Evolutionary conservation across 139 green algal genomes (phyloP).

Genomic region (Volvox africanus): DNA sequence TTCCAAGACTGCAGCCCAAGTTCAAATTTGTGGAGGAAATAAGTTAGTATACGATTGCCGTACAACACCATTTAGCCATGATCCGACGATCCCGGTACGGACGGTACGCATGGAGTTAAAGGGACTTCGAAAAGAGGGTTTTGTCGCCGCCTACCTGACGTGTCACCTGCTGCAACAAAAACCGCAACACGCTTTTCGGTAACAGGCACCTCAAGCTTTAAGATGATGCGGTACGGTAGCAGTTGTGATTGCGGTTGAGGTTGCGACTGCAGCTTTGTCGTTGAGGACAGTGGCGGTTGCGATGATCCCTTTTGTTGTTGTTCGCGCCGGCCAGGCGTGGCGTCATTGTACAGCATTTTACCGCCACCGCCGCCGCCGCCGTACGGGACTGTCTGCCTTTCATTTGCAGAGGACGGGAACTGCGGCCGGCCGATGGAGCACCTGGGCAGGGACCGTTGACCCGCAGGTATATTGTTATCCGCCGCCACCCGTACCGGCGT

Average conservation of each 20-base stretch:
- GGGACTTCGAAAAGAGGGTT: not conserved
- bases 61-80: too few relatives aligned
- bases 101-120: too few relatives aligned
- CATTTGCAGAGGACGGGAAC: too few relatives aligned
- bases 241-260: not conserved
- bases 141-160: not conserved
- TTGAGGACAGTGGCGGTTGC: not conserved
- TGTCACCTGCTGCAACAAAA: not conserved
- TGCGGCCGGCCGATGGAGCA: not conserved
- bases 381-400: not conserved
- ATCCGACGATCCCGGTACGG: too few relatives aligned
- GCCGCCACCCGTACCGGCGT: not conserved
- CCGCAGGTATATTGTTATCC: not conserved
- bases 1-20: too few relatives aligned
- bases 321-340: not conserved
- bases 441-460: not conserved
- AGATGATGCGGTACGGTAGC: not conserved
- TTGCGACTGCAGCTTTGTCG: too few relatives aligned
- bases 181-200: not conserved
- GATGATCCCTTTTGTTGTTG: not conserved
- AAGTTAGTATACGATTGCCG: too few relatives aligned
- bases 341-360: not conserved
- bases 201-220: not conserved
- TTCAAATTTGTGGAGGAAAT: too few relatives aligned
- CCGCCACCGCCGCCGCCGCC: too few relatives aligned